A percentile compares a stretch with the other conserved stretches of the same genome.
Evolutionary conservation across 805 yeast genomes (phyloP).

Genomic region (Ogataea haglerorum): DNA sequence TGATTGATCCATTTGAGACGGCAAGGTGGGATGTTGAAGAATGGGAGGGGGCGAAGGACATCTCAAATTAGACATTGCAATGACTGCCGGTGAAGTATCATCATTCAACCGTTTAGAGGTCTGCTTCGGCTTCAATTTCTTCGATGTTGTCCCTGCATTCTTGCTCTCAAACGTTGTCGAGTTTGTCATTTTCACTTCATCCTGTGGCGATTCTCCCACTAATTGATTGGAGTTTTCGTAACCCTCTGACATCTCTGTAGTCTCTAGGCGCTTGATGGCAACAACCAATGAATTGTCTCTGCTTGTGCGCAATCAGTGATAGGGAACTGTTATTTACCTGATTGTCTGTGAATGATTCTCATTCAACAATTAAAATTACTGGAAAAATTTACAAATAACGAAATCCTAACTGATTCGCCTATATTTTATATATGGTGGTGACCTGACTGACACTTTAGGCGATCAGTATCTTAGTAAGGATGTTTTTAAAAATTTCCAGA

Average conservation of each 20-base stretch:
- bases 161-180: constrained; percentile 20
- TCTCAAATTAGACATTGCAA: constrained; percentile 56
- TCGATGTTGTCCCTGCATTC: constrained; percentile 17
- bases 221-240: background rate
- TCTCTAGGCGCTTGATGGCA: constrained; percentile 4
- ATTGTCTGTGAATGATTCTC: too few species aligned
- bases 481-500: too few species aligned
- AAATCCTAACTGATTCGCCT: too few species aligned
- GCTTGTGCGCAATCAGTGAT: background rate
- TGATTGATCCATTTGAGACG: too few species aligned
- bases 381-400: too few species aligned
- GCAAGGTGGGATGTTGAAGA: constrained; percentile 33
- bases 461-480: too few species aligned
- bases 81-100: constrained; percentile 44
- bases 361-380: too few species aligned
- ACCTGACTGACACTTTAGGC: too few species aligned
- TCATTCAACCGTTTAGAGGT: constrained; percentile 12
- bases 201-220: background rate
- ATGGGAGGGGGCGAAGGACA: constrained; percentile 78
- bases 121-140: constrained; percentile 16
- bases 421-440: too few species aligned
- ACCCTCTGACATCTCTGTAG: constrained; percentile 4
- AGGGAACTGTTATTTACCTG: too few species aligned
- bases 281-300: constrained; percentile 1
- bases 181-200: constrained; percentile 5